These are phyloP conservation scores for Neurospora crassa DNA, from an alignment of 2,329 filamentous ascomycete species.

Conservation along the genomic window DNA sequence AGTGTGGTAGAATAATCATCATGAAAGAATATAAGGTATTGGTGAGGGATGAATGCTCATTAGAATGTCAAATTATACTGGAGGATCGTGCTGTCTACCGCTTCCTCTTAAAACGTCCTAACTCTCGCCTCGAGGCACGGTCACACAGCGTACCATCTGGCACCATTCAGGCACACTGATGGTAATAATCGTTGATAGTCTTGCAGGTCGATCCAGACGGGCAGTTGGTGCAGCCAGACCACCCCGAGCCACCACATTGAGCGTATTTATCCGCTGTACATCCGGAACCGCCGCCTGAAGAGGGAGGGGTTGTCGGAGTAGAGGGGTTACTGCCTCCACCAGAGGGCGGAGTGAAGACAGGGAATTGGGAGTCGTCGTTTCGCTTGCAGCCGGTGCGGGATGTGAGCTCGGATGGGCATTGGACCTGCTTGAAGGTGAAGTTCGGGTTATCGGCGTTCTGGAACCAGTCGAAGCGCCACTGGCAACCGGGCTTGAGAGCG, in stretches of 20 bases:
- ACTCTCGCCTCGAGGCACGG: neutral
- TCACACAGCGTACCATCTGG: neutral
- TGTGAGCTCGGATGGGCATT: conserved; percentile 22
- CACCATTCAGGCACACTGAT: conserved; percentile 22
- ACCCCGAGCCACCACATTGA: conserved; percentile 28
- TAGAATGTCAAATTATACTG: neutral
- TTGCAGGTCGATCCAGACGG: conserved; percentile 24
- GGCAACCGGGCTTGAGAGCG: conserved; percentile 35
- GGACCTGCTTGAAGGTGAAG: conserved; percentile 36
- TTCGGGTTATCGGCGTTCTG: conserved; percentile 37
- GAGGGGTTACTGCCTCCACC: conserved; percentile 1
- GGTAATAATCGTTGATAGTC: conserved; percentile 24
- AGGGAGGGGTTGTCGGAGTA: neutral
- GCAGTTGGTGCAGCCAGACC: conserved; percentile 25
- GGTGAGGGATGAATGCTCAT: neutral
- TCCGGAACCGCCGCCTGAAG: conserved; percentile 2
- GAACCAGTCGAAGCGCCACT: conserved; percentile 47
- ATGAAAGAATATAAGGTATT: neutral
- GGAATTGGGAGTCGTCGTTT: conserved; percentile 15
- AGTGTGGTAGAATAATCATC: neutral
- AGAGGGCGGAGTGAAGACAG: conserved; percentile 9
- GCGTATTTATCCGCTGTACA: conserved; percentile 21
- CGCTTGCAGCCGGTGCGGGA: conserved; percentile 16
- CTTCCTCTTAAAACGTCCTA: neutral
- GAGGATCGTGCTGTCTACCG: neutral